Base-by-base conservation (phyloP, 768 basidiomycete species). In the Pilatotrama ljubarskyi region DNA sequence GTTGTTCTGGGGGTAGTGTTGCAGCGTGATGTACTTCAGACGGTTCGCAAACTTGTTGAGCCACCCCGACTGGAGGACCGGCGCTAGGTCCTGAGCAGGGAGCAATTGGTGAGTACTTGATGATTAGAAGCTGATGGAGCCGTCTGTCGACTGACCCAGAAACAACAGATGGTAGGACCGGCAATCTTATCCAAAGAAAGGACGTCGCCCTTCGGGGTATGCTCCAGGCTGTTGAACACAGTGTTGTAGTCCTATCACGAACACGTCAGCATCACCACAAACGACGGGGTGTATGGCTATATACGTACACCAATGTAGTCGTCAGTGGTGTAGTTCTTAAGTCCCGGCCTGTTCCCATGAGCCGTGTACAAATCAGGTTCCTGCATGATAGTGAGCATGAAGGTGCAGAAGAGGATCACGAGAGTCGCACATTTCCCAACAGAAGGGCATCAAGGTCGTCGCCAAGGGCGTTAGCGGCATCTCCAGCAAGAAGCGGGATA, bases 331-430 rank as follows among this genome's bases (percentile, higher is more conserved):
- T 82, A 84, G 56, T 82, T 84, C n/a, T 68, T 46, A 7, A 79
- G 65, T 36, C 69, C 67, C 1, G 79, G 76, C 29, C 82, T 73
- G 58, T 78, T 61, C 1, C 70, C 68, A 58, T 83, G 82, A 3
- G 40, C 48, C 0, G 76, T 72, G 66, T 83, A 88, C 52, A 87
- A 74, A 72, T 89, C 87, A 40, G 87, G 87, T 69, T 84, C 82
- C 81, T 82, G 59, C 22, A 26, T 2, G 7, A 13, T 29, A 14
- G 17, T 51, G 40, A 59, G 49, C 22, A 32, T 26, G n/a, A 18
- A 24, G 11, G 18, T 2, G 32, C 17, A 14, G 5, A 41, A 1
- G 14, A 13, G 7, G 17, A 2, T n/a, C 20, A 22, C n/a, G n/a
- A 38, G 4, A n/a, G 14, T 63, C 73, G 2, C 59, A 80, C 81